Evolutionary conservation across 768 basidiomycete genomes (phyloP), one percentile per base, ranked within the genome.

Genomic region (Rhodosporidiobolus odoratus): DNA sequence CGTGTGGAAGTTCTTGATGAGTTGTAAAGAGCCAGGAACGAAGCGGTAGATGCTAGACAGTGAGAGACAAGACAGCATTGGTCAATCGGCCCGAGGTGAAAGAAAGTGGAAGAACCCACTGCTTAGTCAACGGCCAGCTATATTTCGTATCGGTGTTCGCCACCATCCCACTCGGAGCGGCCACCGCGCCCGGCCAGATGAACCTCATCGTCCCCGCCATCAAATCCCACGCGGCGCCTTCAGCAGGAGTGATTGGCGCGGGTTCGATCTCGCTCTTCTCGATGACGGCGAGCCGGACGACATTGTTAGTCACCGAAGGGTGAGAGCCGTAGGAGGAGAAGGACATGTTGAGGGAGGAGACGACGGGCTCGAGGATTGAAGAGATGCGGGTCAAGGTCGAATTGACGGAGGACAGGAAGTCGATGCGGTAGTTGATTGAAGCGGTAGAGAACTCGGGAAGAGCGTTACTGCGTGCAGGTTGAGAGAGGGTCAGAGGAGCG

Each of bases 31-130:
- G 16, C 50, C 63, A 0, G 81, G 81, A 1, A 78, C 77, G 72
- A 80, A 81, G 45, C 81, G 74, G 65, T 80, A 82, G 56, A 82
- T 76, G 68, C 79, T 78, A 2, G 38, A 52, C 23, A 58, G 38
- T 43, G 23, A 27, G 30, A 21, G 16, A 17, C 9, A 17, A 7
- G 4, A 4, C 23, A 16, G 35, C 34, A 57, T 32, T 19, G 25
- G 34, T 37, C 4, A 23, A 4, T 12, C 5, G 34, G 4, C 8
- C 3, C 23, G 7, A 57, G 21, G 25, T 5, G 38, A 58, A 41
- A 19, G 21, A 35, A 21, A 25, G 16, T n/a, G n/a, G 58, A 16
- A 16, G 23, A 21, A 34, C 38, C 25, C 58, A 50, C 48, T 53
- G 17, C 54, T 34, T 6, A 13, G 54, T 56, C 54, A 56, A n/a